These are phyloP conservation scores for Orobanche coerulescens DNA, from an alignment of 257 asterid genomes.

Conservation along the genomic window DNA sequence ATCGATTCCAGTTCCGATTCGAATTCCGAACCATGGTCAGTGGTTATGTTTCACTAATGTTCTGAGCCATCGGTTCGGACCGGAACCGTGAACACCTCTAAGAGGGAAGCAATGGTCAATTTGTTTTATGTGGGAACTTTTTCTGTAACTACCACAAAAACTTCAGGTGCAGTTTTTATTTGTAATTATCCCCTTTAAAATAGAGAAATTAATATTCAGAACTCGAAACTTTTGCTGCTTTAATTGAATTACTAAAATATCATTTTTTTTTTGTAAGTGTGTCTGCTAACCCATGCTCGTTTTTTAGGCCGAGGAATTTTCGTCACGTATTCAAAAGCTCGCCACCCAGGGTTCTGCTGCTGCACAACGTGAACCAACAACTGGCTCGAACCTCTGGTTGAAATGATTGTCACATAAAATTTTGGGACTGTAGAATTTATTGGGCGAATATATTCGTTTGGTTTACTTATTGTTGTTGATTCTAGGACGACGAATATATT, in stretches of 20 bases:
- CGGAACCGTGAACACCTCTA: too few relatives aligned
- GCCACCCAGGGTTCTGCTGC: constrained; percentile 63
- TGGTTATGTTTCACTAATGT: too few relatives aligned
- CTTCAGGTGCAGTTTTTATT: too few relatives aligned
- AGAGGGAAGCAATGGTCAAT: too few relatives aligned
- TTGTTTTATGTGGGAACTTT: too few relatives aligned
- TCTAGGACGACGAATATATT: too few relatives aligned
- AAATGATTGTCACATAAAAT: constrained; percentile 22
- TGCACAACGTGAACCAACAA: constrained; percentile 35
- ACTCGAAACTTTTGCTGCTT: neutral
- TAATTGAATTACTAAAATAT: neutral
- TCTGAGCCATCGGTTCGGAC: too few relatives aligned
- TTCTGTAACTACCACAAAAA: too few relatives aligned
- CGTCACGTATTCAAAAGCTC: constrained; percentile 73
- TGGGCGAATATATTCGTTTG: neutral
- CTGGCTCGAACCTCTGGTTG: constrained; percentile 58
- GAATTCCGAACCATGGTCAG: too few relatives aligned
- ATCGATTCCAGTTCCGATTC: too few relatives aligned
- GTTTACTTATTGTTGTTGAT: neutral
- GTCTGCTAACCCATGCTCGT: constrained; percentile 9
- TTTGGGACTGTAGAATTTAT: neutral
- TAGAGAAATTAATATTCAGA: neutral
- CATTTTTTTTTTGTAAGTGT: neutral
- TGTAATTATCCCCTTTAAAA: too few relatives aligned
- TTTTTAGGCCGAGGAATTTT: constrained; percentile 70